Evolutionary conservation across 2,329 filamentous ascomycete genomes (phyloP).

Genomic region (Metarhizium humberi): DNA sequence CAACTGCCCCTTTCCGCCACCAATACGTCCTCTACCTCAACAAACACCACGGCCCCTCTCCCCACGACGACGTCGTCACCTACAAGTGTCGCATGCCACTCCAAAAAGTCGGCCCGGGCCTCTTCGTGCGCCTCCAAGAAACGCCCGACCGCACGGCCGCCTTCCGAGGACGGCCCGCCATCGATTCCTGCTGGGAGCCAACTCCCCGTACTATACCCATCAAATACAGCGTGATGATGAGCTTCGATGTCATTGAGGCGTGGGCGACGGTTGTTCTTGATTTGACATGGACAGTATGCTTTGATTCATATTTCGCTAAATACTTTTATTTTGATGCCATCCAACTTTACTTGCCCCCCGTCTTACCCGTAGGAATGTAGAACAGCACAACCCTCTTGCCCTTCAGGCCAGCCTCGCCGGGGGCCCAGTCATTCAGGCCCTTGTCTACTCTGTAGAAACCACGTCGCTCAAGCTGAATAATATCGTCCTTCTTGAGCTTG

Average conservation of each 20-base stretch:
- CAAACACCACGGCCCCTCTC: too few relatives aligned
- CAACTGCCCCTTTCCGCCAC: too few relatives aligned
- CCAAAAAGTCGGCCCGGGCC: too few relatives aligned
- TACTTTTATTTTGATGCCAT: not conserved
- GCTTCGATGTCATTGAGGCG: not conserved
- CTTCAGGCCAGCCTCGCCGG: slow-evolving; percentile 38
- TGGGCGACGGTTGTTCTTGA: not conserved
- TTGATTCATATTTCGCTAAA: not conserved
- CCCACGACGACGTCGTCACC: too few relatives aligned
- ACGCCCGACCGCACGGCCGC: too few relatives aligned
- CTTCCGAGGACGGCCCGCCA: too few relatives aligned
- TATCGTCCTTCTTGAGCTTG: slow-evolving; percentile 73
- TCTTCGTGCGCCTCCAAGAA: too few relatives aligned
- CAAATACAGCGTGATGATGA: too few relatives aligned
- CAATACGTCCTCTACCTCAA: too few relatives aligned
- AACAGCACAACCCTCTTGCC: slow-evolving; percentile 45
- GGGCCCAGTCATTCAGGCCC: slow-evolving; percentile 39
- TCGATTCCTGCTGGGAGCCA: not conserved
- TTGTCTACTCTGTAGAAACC: slow-evolving; percentile 86
- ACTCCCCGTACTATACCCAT: not conserved
- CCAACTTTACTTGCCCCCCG: slow-evolving; percentile 10
- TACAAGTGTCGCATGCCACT: too few relatives aligned
- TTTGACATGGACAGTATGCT: not conserved
- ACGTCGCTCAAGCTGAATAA: slow-evolving; percentile 91
- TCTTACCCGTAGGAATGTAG: slow-evolving; percentile 43